phyloP scores from a whole-genome alignment of 345 rosid genomes.

The Gossypium herbaceum region DNA sequence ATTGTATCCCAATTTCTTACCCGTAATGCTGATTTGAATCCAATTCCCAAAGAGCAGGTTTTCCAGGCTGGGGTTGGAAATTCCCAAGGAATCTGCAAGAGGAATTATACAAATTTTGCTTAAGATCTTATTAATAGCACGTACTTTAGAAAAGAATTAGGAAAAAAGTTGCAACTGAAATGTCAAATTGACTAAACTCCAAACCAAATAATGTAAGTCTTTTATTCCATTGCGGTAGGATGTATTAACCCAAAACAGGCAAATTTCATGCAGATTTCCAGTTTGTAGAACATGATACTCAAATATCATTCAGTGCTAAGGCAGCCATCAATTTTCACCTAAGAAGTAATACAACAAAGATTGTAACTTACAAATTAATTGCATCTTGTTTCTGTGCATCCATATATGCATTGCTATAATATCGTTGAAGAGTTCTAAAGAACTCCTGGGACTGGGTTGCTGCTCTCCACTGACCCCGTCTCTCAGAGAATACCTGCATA shows the following conservation, averaged over 20 bases:
- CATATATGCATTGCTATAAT: slow-evolving; percentile 93
- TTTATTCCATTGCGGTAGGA: not conserved
- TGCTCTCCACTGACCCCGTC: slow-evolving; percentile 98
- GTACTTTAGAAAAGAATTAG: not conserved
- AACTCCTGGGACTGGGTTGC: slow-evolving; percentile 98
- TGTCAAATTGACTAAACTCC: not conserved
- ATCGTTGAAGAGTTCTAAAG: slow-evolving; percentile 90
- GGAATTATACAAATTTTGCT: slow-evolving; percentile 4
- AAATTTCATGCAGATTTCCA: not conserved
- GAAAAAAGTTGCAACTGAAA: not conserved
- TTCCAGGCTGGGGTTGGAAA: slow-evolving; percentile 70
- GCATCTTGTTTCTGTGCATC: slow-evolving; percentile 94
- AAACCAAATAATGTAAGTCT: not conserved
- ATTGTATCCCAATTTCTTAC: slow-evolving; percentile 53
- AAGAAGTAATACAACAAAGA: slow-evolving; percentile 10
- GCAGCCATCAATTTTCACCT: not conserved
- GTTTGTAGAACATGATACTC: not conserved
- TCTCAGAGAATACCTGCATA: slow-evolving; percentile 82
- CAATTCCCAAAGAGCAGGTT: slow-evolving; percentile 79
- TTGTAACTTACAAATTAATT: slow-evolving; percentile 64
- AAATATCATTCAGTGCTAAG: not conserved
- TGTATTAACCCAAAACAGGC: not conserved
- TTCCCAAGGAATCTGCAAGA: slow-evolving; percentile 83
- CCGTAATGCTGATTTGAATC: slow-evolving; percentile 49
- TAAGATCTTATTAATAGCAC: slow-evolving; percentile 6